Evolutionary conservation across 2,329 filamentous ascomycete genomes (phyloP), one percentile per base, ranked within the genome.

Genomic region (Microthyrium microscopicum): DNA sequence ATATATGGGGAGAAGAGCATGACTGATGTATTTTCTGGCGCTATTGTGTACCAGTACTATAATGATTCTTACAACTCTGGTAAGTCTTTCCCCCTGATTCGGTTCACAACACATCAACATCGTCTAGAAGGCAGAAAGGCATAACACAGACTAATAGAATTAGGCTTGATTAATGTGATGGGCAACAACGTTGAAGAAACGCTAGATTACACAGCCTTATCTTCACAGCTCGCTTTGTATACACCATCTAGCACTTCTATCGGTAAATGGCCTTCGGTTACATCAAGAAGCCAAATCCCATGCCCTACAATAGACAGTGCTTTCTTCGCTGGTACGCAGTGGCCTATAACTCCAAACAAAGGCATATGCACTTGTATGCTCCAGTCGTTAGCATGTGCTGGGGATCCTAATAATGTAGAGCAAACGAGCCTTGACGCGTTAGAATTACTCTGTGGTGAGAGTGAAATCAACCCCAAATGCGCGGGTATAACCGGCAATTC

Each of bases 41-140:
- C 87, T 59, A 93, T 98, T 44, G 84, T 95, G 54, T 98, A 95
- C 70, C 92, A 93, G 83, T 98, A 89, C 66, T 87, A 84, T 63
- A 69, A 93, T 63, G 85, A 93, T 56, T 62, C 54, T 39, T 95
- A 95, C 63, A 64, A 94, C 54, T 98, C 82, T 50, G 89, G 79
- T 68, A 58, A 45, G 63, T 47, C 31, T 13, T 22, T 31, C 21
- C 21, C 16, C 24, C 22, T 20, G 28, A 7, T 24, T 26, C 33
- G 27, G 20, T 9, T 26, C n/a, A n/a, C n/a, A n/a, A n/a, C n/a
- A n/a, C n/a, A n/a, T n/a, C n/a, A n/a, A n/a, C n/a, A n/a, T n/a
- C n/a, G n/a, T n/a, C n/a, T n/a, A n/a, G n/a, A n/a, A n/a, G n/a
- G n/a, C n/a, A n/a, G n/a, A n/a, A n/a, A n/a, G n/a, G n/a, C n/a